Evolutionary conservation across 768 basidiomycete species (phyloP).

Genomic region (Neoboletus magnificus): DNA sequence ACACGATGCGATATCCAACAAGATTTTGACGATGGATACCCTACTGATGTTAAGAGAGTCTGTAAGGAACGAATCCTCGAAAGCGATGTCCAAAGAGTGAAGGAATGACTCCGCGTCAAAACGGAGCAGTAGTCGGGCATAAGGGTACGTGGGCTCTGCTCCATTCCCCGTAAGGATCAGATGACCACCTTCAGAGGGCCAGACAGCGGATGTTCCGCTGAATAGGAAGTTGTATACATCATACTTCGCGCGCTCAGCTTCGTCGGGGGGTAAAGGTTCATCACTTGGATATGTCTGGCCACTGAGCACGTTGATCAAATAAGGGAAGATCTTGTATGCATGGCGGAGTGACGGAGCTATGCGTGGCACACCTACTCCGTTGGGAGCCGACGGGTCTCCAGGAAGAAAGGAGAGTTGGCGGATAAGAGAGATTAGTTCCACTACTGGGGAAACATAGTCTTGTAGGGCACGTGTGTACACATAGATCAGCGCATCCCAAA

Average conservation of each 20-base stretch:
- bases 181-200: conserved; percentile 76
- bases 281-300: conserved; percentile 88
- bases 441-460: conserved; percentile 87
- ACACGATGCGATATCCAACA: conserved; percentile 71
- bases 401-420: conserved; percentile 35
- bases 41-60: conserved; percentile 64
- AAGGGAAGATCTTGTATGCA: conserved; percentile 91
- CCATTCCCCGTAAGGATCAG: conserved; percentile 73
- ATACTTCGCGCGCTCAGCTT: conserved; percentile 65
- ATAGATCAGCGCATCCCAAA: conserved; percentile 94
- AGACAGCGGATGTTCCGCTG: conserved; percentile 70
- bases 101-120: conserved; percentile 95
- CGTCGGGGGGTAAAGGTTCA: conserved; percentile 60
- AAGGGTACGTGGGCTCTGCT: conserved; percentile 84
- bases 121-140: conserved; percentile 74
- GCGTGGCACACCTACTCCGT: conserved; percentile 15
- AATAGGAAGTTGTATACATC: conserved; percentile 83
- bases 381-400: conserved; percentile 1
- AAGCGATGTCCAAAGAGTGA: conserved; percentile 90
- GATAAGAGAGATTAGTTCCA: conserved; percentile 78
- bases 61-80: conserved; percentile 90
- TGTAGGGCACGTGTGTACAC: conserved; percentile 85
- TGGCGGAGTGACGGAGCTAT: conserved; percentile 44
- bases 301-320: conserved; percentile 74
- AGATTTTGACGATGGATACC: conserved; percentile 76